Evolutionary conservation across 495 filamentous ascomycete species (phyloP), one percentile per base, ranked within the genome.

Genomic region (Aspergillus homomorphus): DNA sequence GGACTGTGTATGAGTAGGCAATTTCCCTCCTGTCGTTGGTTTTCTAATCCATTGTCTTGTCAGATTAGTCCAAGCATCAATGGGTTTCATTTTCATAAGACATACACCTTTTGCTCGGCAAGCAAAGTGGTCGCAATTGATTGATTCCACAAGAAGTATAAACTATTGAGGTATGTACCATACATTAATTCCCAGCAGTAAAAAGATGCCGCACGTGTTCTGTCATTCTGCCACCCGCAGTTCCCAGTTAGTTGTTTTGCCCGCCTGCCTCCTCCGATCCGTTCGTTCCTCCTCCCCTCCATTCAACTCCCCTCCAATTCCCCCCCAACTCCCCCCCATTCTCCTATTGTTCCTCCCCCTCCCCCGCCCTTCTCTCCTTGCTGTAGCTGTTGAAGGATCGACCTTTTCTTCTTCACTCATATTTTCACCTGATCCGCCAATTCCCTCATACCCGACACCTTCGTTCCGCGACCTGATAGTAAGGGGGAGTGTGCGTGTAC

Each of bases 401-500:
- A 9, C 22, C 18, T 54, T 51, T 19, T 45, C 20, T 44, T 44
- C 16, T 43, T 19, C 28, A 26, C 41, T 45, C 33, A 38, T 44
- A 23, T 43, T 30, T 45, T 20, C 4, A 21, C 21, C 51, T 45
- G 9, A 46, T 51, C 57, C 44, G 24, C 41, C 41, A 38, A 38
- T 57, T 43, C 51, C 44, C 53, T 38, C 26, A 38, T 12, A 49
- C 49, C n/a, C 24, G 45, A 60, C 26, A 44, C 28, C 30, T 38
- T 16, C 21, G 26, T 33, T 56, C 18, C 20, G 22, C 41, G 46
- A 56, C 58, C 58, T 59, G 41, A 43, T 59, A 61, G 38, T 54
- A 45, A 66, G 53, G 61, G 64, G 61, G 53, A 60, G 52, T 50
- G 60, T 59, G 64, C 53, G 65, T 59, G 52, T 62, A 56, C 54